Conservation (phyloP, 192 early-diverging fungal genomes). For the Allomyces macrogynus region DNA sequence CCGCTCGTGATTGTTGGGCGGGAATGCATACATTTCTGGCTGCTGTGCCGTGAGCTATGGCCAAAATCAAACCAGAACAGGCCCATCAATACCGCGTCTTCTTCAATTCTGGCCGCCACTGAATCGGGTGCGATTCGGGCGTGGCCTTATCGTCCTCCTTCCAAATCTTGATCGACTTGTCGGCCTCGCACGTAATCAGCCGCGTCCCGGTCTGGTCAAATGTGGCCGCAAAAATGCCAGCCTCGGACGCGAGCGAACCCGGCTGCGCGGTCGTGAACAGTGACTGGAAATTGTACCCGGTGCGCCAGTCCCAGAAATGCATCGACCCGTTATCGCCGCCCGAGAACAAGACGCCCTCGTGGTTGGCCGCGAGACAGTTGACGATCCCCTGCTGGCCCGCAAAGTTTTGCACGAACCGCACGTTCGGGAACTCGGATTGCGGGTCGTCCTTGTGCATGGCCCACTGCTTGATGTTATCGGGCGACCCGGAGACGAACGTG, state of each 20-base stretch:
- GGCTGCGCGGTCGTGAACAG: constrained; percentile 75
- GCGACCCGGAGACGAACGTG: constrained; percentile 67
- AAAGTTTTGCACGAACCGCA: constrained; percentile 88
- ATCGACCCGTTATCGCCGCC: constrained; percentile 96
- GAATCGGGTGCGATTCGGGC: constrained; percentile 1
- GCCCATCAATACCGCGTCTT: background rate
- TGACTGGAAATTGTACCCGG: constrained; percentile 86
- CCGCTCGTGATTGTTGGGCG: no score
- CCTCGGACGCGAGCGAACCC: constrained; percentile 86
- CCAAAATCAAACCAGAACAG: no score
- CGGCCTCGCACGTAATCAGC: constrained; percentile 92
- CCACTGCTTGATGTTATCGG: constrained; percentile 95
- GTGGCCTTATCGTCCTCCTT: constrained; percentile 62
- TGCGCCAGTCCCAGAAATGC: constrained; percentile 95
- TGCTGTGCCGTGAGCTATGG: no score
- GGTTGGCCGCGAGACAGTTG: constrained; percentile 72
- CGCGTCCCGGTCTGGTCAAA: constrained; percentile 91
- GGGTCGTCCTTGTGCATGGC: background rate
- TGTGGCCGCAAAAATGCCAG: constrained; percentile 80
- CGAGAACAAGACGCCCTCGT: constrained; percentile 81
- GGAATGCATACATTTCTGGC: no score
- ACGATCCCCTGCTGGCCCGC: constrained; percentile 71
- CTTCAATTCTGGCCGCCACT: background rate
- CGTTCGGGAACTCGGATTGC: constrained; percentile 56
- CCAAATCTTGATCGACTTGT: constrained; percentile 98